Base-by-base conservation (phyloP, 768 basidiomycete genomes). In the Aureoboletus auriporus region DNA sequence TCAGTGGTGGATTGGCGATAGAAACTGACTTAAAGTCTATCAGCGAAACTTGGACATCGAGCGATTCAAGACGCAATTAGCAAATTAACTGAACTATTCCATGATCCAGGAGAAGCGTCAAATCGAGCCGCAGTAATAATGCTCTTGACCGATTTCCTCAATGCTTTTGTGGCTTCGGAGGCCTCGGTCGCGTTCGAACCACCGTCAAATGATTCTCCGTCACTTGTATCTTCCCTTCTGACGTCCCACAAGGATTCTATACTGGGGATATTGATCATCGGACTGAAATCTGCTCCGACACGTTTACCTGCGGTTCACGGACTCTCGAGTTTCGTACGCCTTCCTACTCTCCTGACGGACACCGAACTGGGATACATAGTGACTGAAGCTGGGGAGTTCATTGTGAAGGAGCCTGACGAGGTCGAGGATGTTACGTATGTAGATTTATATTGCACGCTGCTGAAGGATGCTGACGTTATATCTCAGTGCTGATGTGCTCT, bases 341-440 rank as follows among this genome's bases (percentile, higher is more conserved):
- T 89, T 2, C 70, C 75, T 7, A 66, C 65, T 1, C 75, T 93
- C 39, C 70, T 95, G 33, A 71, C 79, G 0, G 76, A 83, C 44
- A 78, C 84, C 16, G 94, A 99, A 62, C 66, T 90, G 10, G 80
- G 82, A 4, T 93, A 86, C 60, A 70, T 92, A 35, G 86, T 95
- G 1, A 83, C 85, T 48, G 84, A 79, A 42, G 72, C 86, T 26
- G 82, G 87, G 58, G 85, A 90, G 42, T 68, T 89, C 8, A 69
- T 95, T 31, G 42, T 46, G 33, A 68, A 61, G 40, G 71, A 76
- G 43, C 69, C 69, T 11, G 74, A 78, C 36, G 78, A 78, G 13
- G 73, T 75, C 17, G 77, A 77, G 39, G 82, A 86, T 44, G 63
- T 75, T 41, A 83, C 50, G 83, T 77, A 53, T 20, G 58, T 57